These are phyloP conservation scores for Corchorus capsularis DNA, from an alignment of 345 rosid species.

Conservation along the genomic window DNA sequence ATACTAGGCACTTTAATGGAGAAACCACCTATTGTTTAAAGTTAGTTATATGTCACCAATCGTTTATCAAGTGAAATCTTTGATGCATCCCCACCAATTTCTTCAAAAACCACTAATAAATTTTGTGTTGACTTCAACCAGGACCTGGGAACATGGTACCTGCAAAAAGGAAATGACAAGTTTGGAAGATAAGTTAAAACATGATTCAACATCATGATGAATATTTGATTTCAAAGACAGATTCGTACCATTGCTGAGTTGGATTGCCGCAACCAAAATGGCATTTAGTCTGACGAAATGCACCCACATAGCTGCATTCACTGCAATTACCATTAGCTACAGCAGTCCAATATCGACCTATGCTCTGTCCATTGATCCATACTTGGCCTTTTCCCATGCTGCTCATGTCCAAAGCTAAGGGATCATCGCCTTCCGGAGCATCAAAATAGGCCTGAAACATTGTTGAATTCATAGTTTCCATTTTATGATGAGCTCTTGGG, in stretches of 20 bases:
- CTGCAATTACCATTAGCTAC: conserved; percentile 67
- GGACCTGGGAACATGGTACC: conserved; percentile 68
- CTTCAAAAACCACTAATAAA: conserved; percentile 53
- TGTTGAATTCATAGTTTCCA: too few species aligned
- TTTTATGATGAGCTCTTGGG: not conserved
- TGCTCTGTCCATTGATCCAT: conserved; percentile 87
- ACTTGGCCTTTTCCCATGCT: conserved; percentile 98
- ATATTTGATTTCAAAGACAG: not conserved
- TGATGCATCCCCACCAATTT: conserved; percentile 53
- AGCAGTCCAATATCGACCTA: conserved; percentile 88
- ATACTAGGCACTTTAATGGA: conserved; percentile 1
- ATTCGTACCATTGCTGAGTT: conserved; percentile 56
- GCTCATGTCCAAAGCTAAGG: conserved; percentile 77
- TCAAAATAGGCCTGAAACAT: conserved; percentile 65
- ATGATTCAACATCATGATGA: not conserved
- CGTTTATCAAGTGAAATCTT: conserved; percentile 49
- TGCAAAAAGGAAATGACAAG: conserved; percentile 25
- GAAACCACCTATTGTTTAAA: not conserved
- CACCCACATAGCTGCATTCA: conserved; percentile 60
- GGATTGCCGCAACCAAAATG: conserved; percentile 62
- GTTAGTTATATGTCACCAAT: conserved; percentile 24
- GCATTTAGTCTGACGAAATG: conserved; percentile 70
- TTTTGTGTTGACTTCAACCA: conserved; percentile 59
- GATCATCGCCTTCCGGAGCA: conserved; percentile 73
- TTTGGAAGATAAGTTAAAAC: not conserved